phyloP scores from a whole-genome alignment of 352 stramenopile genomes.

The Pythium insidiosum region DNA sequence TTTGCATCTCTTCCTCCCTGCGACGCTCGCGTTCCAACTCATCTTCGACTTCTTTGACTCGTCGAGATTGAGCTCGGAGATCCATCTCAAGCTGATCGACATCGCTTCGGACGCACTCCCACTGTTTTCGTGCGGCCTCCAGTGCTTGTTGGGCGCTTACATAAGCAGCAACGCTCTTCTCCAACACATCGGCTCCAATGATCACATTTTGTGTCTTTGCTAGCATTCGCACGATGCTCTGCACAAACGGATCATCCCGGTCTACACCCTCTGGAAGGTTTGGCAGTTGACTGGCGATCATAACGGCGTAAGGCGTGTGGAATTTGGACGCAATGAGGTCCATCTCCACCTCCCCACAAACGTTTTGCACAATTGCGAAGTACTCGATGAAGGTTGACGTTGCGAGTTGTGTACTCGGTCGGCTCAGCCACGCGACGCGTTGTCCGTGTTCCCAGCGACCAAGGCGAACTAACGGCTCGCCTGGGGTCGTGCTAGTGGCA shows the following conservation, averaged over 20 bases:
- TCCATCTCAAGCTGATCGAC: constrained; percentile 38
- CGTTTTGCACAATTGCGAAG: constrained; percentile 34
- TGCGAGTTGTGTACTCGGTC: constrained; percentile 56
- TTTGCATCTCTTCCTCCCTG: constrained; percentile 64
- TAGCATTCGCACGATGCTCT: constrained; percentile 58
- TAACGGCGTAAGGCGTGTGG: constrained; percentile 67
- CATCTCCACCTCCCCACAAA: constrained; percentile 53
- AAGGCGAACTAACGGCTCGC: constrained; percentile 50
- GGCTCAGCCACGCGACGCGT: constrained; percentile 56
- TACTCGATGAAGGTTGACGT: constrained; percentile 74
- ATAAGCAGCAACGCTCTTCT: constrained; percentile 39
- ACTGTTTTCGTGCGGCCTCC: not conserved
- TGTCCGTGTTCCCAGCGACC: constrained; percentile 61
- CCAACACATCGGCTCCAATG: constrained; percentile 50
- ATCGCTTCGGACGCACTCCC: constrained; percentile 42
- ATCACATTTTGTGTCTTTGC: constrained; percentile 75
- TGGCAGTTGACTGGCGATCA: constrained; percentile 68
- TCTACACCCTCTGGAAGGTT: constrained; percentile 67
- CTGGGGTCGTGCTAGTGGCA: constrained; percentile 11
- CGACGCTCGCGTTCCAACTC: constrained; percentile 33
- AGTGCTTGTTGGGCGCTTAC: constrained; percentile 13
- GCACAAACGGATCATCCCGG: constrained; percentile 51
- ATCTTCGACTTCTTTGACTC: constrained; percentile 18
- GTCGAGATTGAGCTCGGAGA: constrained; percentile 23
- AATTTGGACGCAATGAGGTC: constrained; percentile 59